phyloP scores from a whole-genome alignment of 352 stramenopile genomes.

The Pythium folliculosum region DNA sequence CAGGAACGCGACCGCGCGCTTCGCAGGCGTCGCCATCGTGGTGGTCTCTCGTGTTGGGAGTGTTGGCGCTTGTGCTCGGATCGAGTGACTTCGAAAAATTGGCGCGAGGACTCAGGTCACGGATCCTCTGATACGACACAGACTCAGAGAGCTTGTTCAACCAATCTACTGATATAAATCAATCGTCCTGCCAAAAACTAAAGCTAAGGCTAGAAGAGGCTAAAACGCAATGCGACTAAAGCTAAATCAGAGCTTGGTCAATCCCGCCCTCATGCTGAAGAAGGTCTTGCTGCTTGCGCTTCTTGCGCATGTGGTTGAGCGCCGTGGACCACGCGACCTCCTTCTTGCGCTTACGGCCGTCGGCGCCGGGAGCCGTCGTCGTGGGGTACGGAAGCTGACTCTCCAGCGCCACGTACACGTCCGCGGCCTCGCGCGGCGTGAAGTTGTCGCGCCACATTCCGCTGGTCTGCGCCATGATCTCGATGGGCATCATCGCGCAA shows the following conservation, averaged over 20 bases:
- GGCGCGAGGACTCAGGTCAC: constrained; percentile 2
- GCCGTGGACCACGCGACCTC: constrained; percentile 29
- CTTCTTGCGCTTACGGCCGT: constrained; percentile 26
- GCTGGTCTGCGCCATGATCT: constrained; percentile 14
- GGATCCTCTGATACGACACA: background rate
- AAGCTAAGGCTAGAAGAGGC: no score
- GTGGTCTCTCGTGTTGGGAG: background rate
- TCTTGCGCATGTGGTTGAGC: constrained; percentile 29
- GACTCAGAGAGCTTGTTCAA: constrained; percentile 4
- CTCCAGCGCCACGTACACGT: constrained; percentile 8
- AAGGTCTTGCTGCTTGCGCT: constrained; percentile 19
- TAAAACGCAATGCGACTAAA: background rate
- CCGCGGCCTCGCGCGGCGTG: constrained; percentile 6
- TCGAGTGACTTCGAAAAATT: constrained; percentile 2
- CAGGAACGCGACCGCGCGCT: constrained; percentile 22
- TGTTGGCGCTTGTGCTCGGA: background rate
- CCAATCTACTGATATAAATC: constrained; percentile 15
- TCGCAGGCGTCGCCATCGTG: constrained; percentile 19
- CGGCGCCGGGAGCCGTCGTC: background rate
- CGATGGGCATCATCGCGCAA: constrained; percentile 26
- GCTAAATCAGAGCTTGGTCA: constrained; percentile 1
- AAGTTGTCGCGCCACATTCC: constrained; percentile 17
- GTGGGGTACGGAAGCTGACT: constrained; percentile 6
- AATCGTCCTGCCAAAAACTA: background rate
- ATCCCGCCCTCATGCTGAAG: background rate